phyloP scores from a whole-genome alignment of 169 alveolate species.

The Theileria parva region DNA sequence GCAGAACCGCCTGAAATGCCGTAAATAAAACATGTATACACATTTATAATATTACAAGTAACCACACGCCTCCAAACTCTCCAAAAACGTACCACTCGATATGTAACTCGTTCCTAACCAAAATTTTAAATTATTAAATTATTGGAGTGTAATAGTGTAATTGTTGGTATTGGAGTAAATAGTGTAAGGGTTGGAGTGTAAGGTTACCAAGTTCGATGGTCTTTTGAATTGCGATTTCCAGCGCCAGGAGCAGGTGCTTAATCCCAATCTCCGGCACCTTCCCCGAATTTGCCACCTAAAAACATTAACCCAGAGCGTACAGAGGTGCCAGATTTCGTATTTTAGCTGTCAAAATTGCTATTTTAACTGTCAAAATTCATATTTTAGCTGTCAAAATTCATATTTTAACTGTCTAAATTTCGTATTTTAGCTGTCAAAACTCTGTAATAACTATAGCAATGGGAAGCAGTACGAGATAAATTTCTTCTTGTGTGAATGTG shows the following conservation, averaged over 20 bases:
- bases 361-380: neutral
- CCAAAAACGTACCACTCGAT: slow-evolving; percentile 53
- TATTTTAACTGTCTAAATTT: no score
- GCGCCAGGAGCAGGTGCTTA: slow-evolving; percentile 53
- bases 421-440: no score
- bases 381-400: no score
- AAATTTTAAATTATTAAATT: no score
- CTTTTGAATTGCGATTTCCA: slow-evolving; percentile 66
- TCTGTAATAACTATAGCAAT: no score
- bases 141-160: no score
- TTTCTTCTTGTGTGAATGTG: slow-evolving; percentile 46
- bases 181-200: no score
- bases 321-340: no score
- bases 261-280: slow-evolving; percentile 52
- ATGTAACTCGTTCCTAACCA: slow-evolving; percentile 32
- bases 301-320: neutral
- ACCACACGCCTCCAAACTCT: slow-evolving; percentile 61
- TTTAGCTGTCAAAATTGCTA: no score
- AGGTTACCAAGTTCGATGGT: slow-evolving; percentile 38
- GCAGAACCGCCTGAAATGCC: slow-evolving; percentile 7
- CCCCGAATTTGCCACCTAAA: slow-evolving; percentile 60
- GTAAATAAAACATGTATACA: slow-evolving; percentile 9
- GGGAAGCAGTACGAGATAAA: slow-evolving; percentile 50
- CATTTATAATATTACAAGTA: slow-evolving; percentile 16
- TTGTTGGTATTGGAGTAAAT: no score